These are phyloP conservation scores for Chaetomium globosum DNA, from an alignment of 2,329 filamentous ascomycete genomes.

Conservation along the genomic window DNA sequence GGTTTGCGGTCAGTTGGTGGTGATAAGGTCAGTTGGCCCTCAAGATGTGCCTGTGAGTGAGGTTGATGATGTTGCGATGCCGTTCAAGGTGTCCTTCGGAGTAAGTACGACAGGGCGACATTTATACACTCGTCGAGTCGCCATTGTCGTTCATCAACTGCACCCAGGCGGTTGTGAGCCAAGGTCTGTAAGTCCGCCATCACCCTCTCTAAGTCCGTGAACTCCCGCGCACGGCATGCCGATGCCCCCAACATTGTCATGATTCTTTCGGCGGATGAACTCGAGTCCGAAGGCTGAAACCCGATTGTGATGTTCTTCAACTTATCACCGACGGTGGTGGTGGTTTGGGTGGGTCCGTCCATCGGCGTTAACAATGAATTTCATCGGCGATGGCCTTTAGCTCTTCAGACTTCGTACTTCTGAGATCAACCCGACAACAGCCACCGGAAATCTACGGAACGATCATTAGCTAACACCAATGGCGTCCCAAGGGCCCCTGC, in stretches of 20 bases:
- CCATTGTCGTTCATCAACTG: background rate
- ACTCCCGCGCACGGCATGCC: background rate
- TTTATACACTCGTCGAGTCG: slow-evolving; percentile 3
- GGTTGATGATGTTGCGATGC: background rate
- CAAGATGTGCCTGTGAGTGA: background rate
- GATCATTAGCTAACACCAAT: background rate
- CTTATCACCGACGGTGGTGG: background rate
- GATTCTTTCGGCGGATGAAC: background rate
- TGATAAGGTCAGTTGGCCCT: background rate
- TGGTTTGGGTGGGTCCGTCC: background rate
- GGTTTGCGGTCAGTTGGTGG: background rate
- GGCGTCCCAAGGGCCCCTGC: background rate
- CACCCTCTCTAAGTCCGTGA: background rate
- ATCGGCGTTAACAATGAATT: background rate
- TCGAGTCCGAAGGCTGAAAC: background rate
- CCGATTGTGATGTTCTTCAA: background rate
- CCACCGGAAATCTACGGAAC: background rate
- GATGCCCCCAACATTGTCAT: background rate
- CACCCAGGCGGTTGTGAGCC: background rate
- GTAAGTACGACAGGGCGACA: background rate
- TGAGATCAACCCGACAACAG: background rate
- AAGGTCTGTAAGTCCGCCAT: background rate
- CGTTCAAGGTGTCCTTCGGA: background rate
- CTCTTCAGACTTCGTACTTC: background rate
- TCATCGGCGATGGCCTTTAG: background rate